Base-by-base conservation (phyloP, 306 rosid species). In the Vicia sativa region DNA sequence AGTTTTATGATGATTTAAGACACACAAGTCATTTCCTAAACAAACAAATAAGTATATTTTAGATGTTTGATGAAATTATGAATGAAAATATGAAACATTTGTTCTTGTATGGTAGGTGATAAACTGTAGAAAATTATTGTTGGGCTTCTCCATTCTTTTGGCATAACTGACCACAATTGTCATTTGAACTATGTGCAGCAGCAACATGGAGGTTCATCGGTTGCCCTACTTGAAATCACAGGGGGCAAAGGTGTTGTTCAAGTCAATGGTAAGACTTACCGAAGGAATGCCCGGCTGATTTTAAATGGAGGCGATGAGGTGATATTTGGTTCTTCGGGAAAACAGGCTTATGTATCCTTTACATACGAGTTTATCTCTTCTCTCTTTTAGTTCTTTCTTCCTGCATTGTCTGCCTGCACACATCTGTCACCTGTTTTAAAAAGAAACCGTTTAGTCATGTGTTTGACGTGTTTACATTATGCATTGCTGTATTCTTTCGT, bases 261-360 rank as follows among this genome's bases (percentile, higher is more conserved):
- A 61, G 88, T 92, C 45, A 92, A 92, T 48, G 92, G 95, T n/a
- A 92, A 79, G 82, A 56, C 42, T 48, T 56, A 50, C 68, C 77
- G 70, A 65, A 90, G 79, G 80, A 80, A 64, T 72, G 72, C 90
- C 41, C 62, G 81, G 11, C 64, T 86, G 21, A 77, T 73, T 67
- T 77, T 92, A 55, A 87, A 42, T 37, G 96, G 89, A 76, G 98
- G 98, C 2, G 98, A 92, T 65, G 98, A 92, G 82, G 84, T 89
- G 65, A 88, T 89, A 65, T 92, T 92, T 64, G 76, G 85, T 68
- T 65, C 83, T 41, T 72, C 85, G n/a, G 88, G 87, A 74, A 92
- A 77, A 65, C 89, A 89, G 80, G 85, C 92, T 67, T 92, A 92
- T 67, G 98, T 92, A 92, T 92, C 98, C 96, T 92, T 79, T 61